Evolutionary conservation across 352 stramenopile genomes (phyloP).

Genomic region (Pythium inflatum): DNA sequence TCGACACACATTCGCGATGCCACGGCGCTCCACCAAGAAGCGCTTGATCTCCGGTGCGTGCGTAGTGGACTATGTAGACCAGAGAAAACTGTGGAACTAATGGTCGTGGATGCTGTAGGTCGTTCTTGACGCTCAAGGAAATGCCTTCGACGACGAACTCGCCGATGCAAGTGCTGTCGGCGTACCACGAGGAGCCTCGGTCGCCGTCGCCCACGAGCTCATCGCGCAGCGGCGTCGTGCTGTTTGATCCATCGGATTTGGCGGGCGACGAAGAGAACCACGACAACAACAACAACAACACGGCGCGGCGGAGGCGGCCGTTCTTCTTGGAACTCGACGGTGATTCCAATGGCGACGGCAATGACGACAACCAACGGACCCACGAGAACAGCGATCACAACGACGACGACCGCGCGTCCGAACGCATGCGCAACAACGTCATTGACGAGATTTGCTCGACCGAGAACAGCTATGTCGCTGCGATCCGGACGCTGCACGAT

Average conservation of each 20-base stretch:
- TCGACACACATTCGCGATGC: slow-evolving; percentile 25
- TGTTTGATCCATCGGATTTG: slow-evolving; percentile 27
- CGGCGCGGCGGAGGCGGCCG: background rate
- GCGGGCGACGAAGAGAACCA: background rate
- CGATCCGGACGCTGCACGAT: slow-evolving; percentile 78
- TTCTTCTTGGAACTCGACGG: slow-evolving; percentile 17
- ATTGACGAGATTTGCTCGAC: slow-evolving; percentile 83
- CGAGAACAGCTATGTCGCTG: slow-evolving; percentile 75
- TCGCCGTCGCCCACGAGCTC: slow-evolving; percentile 25
- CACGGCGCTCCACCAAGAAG: slow-evolving; percentile 28
- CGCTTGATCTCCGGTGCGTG: slow-evolving; percentile 23
- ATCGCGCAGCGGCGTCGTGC: slow-evolving; percentile 25
- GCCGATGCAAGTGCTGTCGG: too few relatives aligned
- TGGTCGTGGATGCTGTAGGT: slow-evolving; percentile 1
- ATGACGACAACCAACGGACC: slow-evolving; percentile 33
- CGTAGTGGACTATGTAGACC: background rate
- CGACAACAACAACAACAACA: background rate
- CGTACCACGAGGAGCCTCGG: slow-evolving; percentile 21
- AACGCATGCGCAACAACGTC: slow-evolving; percentile 50
- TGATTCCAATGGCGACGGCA: slow-evolving; percentile 7
- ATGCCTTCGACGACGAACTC: background rate
- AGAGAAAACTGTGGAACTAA: background rate
- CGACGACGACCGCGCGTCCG: slow-evolving; percentile 24
- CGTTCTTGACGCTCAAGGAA: slow-evolving; percentile 14
- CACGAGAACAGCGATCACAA: slow-evolving; percentile 11